Base-by-base conservation (phyloP, 306 rosid genomes). In the Malus domestica region DNA sequence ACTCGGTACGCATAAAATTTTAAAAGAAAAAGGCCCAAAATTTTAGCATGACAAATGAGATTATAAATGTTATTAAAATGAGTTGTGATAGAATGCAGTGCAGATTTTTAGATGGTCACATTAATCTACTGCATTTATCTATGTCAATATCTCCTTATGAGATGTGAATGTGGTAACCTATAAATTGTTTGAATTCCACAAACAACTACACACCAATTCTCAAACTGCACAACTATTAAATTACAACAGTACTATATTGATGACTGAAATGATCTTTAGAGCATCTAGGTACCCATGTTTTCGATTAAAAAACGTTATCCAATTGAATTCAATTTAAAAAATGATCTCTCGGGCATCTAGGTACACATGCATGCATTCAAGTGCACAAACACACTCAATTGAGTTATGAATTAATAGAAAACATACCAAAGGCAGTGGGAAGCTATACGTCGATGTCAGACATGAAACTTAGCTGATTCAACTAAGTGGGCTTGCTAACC, bases 381-480 rank as follows among this genome's bases (percentile, higher is more conserved):
- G 45, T 33, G 18, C 29, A 6, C 12, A 30, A 20, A 30, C 23
- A 60, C 63, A 30, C 45, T 46, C 18, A 70, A 52, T 15, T 30
- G 45, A 70, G 13, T 49, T 29, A 18, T 51, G 63, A 51, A n/a
- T 58, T 40, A 40, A 40, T 10, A 67, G 30, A 64, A 45, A 76
- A 81, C 90, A 63, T 76, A 90, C 92, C 96, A 58, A 83, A 90
- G 89, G 90, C 74, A 80, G 96, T 80, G 71, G 96, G 96, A 86
- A 86, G 82, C 82, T 84, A 89, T 60, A 33, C 78, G 86, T 90
- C 96, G 83, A 86, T 79, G 74, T 90, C 96, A 88, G 96, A 90
- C 96, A 90, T 90, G 89, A 90, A 90, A 73, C 76, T 90, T 82
- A 49, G 80, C 78, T 81, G 78, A 81, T 78, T 77, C 32, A 63